Conservation (phyloP, 2,329 filamentous ascomycete genomes). For the Chaetomiaceae sp. region DNA sequence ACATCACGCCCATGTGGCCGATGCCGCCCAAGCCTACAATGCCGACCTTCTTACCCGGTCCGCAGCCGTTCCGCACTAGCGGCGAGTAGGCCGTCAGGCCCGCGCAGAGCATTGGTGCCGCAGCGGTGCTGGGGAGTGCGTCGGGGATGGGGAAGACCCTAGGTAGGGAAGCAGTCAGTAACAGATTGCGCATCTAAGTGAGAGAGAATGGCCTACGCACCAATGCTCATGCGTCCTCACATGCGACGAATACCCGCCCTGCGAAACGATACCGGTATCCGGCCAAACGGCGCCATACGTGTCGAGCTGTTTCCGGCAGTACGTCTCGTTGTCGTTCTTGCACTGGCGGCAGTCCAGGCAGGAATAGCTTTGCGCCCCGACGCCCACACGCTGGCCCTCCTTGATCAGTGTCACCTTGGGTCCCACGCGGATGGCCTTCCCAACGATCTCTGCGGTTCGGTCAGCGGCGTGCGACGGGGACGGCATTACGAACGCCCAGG, state of each 20-base stretch:
- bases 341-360: constrained; percentile 63
- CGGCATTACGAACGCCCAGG: not conserved
- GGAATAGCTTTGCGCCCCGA: constrained; percentile 63
- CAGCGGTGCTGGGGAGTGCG: constrained; percentile 55
- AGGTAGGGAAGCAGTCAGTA: not conserved
- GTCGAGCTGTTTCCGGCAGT: constrained; percentile 56
- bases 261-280: constrained; percentile 49
- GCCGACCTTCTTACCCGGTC: constrained; percentile 74
- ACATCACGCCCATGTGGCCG: constrained; percentile 67
- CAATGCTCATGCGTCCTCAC: constrained; percentile 65
- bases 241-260: constrained; percentile 50
- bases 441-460: constrained; percentile 57
- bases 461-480: not conserved
- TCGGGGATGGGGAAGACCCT: constrained; percentile 72
- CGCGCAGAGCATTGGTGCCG: constrained; percentile 79
- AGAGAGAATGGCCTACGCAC: constrained; percentile 30
- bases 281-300: constrained; percentile 56
- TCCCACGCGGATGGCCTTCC: constrained; percentile 63
- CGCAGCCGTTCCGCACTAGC: constrained; percentile 68
- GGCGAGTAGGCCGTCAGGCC: constrained; percentile 78
- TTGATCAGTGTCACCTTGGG: constrained; percentile 57
- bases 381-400: constrained; percentile 60
- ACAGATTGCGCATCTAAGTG: not conserved
- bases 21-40: constrained; percentile 70
- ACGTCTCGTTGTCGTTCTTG: constrained; percentile 63